A percentile compares a stretch with the other conserved stretches of the same genome.
phyloP scores from a whole-genome alignment of 108 stramenopile genomes.

The Cylindrotheca closterium region DNA sequence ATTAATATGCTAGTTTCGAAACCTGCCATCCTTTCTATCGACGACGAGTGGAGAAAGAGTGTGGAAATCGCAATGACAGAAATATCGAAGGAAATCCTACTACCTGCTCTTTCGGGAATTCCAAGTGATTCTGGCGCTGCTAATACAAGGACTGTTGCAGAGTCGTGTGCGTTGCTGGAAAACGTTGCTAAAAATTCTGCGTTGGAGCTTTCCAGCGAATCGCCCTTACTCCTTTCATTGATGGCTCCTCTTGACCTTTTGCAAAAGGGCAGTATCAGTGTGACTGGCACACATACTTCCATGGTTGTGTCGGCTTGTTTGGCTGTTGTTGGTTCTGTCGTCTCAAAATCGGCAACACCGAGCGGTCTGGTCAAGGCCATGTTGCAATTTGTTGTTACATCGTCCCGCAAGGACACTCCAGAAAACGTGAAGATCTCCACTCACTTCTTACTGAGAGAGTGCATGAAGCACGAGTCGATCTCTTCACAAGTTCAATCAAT shows the following conservation, averaged over 20 bases:
- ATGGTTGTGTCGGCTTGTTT: conserved; percentile 30
- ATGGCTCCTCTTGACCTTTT: conserved; percentile 45
- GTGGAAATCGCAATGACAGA: conserved; percentile 6
- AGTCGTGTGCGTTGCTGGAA: neutral
- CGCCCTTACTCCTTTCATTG: conserved; percentile 35
- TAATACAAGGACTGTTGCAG: neutral
- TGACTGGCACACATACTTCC: conserved; percentile 3
- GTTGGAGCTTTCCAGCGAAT: conserved; percentile 3
- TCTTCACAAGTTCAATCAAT: conserved; percentile 36
- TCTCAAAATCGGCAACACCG: conserved; percentile 6
- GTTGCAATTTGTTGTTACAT: conserved; percentile 34
- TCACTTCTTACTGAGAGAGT: conserved; percentile 42
- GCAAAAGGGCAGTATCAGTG: conserved; percentile 24
- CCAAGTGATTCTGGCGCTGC: neutral
- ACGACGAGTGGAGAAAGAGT: conserved; percentile 16
- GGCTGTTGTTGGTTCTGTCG: conserved; percentile 10
- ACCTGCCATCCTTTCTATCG: conserved; percentile 1
- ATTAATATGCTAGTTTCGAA: conserved; percentile 7
- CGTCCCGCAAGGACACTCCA: conserved; percentile 14
- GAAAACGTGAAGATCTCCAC: conserved; percentile 22
- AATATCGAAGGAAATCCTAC: conserved; percentile 17
- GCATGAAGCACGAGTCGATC: conserved; percentile 38
- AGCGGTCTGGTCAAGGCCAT: conserved; percentile 42
- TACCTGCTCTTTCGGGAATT: conserved; percentile 9
- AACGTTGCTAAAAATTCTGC: neutral